Evolutionary conservation across 805 yeast genomes (phyloP).

Genomic region (Candida caryicola): DNA sequence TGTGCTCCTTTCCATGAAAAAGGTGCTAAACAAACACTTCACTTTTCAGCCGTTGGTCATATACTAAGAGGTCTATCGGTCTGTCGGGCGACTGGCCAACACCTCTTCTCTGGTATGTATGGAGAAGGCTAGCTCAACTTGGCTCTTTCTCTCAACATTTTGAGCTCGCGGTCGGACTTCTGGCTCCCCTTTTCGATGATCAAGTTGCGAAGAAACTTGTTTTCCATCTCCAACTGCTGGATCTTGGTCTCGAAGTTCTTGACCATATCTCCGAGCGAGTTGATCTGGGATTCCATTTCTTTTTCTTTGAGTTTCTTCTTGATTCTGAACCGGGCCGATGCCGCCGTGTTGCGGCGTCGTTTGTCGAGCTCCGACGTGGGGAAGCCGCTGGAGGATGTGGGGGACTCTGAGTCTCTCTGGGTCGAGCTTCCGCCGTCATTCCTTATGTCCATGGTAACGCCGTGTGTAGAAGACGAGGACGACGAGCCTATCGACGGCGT

Average conservation of each 20-base stretch:
- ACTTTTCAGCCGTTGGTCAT: too few species aligned
- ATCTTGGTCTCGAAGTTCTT: conserved; percentile 44
- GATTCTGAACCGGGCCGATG: conserved; percentile 61
- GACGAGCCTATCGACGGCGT: conserved; percentile 7
- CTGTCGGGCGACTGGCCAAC: neutral
- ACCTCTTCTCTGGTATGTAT: too few species aligned
- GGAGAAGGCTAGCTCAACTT: conserved; percentile 11
- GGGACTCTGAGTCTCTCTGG: neutral
- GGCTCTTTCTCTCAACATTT: conserved; percentile 32
- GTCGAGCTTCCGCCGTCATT: neutral
- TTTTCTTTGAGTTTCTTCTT: conserved; percentile 60
- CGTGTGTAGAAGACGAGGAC: conserved; percentile 3
- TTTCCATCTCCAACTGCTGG: conserved; percentile 59
- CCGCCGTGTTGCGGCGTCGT: conserved; percentile 59
- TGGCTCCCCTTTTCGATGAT: conserved; percentile 49
- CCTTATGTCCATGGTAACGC: neutral
- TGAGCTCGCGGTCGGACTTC: conserved; percentile 38
- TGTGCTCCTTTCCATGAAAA: too few species aligned
- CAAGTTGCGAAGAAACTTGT: conserved; percentile 52
- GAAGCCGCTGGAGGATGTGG: conserved; percentile 3
- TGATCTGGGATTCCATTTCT: conserved; percentile 52
- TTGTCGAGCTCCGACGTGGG: conserved; percentile 40
- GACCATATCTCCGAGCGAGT: conserved; percentile 44
- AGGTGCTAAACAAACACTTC: too few species aligned
- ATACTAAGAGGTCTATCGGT: neutral